Evolutionary conservation across 129 eudicot genomes (phyloP), one percentile per base, ranked within the genome.

Genomic region (Flaveria sonorensis): DNA sequence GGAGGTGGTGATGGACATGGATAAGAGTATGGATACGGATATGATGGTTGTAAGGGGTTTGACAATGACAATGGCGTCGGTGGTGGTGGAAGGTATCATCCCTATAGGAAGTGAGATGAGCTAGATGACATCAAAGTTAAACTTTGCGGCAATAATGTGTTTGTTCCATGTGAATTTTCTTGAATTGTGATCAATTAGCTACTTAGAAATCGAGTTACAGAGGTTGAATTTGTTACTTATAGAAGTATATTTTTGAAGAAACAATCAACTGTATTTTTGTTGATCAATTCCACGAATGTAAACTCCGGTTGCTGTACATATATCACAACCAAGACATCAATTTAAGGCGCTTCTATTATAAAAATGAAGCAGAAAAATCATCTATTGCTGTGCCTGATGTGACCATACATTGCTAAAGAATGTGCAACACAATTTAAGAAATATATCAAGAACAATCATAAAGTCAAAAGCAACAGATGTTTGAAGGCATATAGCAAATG

Each of bases 1-100:
- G 78, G 83, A 16, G 67, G 62, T 28, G 55, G 53, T 55, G 68
- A 82, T 26, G 70, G 87, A 20, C 87, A 88, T 52, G 78, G 83
- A 36, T 36, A 36, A 3, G 40, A 6, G n/a, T 85, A 61, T 62
- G 82, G 82, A 19, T 78, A 70, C 10, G 71, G 71, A n/a, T 53
- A 53, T 63, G 78, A 87, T 53, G 75, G 87, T 20, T 51, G 74
- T 50, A 79, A 83, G 59, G 89, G 82, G 40, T 82, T 76, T 72
- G 90, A 85, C 19, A 86, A 84, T n/a, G 61, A 69, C 30, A 85
- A 82, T 15, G 74, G 87, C 1, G 72, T 64, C 39, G 68, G 74
- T 70, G 79, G 83, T 2, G 56, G 83, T 39, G 95, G 92, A 68
- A 86, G 97, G 82, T 91, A 85, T 68, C 97, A 89, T 80, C 97